A percentile compares a stretch with the other conserved stretches of the same genome.
Evolutionary conservation across 1,284 basidiomycete genomes (phyloP).

Genomic region (Ceratobasidium sp.): DNA sequence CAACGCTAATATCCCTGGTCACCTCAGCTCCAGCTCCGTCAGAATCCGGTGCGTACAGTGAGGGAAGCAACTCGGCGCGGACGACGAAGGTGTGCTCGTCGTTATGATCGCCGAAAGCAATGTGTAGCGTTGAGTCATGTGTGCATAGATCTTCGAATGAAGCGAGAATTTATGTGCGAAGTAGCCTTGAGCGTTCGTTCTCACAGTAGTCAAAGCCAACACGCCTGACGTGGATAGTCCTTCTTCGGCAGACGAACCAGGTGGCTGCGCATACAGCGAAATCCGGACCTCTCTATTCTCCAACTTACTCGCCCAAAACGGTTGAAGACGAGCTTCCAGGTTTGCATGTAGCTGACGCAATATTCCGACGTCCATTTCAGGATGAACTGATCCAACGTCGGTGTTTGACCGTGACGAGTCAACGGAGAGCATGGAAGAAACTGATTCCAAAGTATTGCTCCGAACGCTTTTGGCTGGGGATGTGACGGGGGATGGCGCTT

Average conservation of each 20-base stretch:
- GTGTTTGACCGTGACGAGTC: conserved; percentile 4
- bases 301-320: conserved; percentile 78
- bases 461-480: background rate
- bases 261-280: conserved; percentile 45
- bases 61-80: conserved; percentile 40
- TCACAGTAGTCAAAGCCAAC: conserved; percentile 57
- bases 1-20: background rate
- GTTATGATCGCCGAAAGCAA: conserved; percentile 61
- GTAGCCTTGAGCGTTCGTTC: conserved; percentile 70
- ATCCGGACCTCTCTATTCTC: conserved; percentile 65
- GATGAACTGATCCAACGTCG: background rate
- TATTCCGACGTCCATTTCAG: conserved; percentile 29
- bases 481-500: background rate
- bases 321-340: conserved; percentile 72
- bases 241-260: background rate
- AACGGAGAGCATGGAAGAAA: conserved; percentile 10
- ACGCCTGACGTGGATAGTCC: conserved; percentile 50
- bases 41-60: background rate
- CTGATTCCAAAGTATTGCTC: background rate
- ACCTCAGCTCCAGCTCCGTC: background rate
- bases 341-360: conserved; percentile 65
- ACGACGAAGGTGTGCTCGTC: conserved; percentile 51
- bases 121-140: conserved; percentile 62
- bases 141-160: conserved; percentile 71
- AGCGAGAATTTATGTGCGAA: conserved; percentile 70